Evolutionary conservation across 2,329 filamentous ascomycete species (phyloP), one percentile per base, ranked within the genome.

Genomic region (Aaosphaeria pasadenensis): DNA sequence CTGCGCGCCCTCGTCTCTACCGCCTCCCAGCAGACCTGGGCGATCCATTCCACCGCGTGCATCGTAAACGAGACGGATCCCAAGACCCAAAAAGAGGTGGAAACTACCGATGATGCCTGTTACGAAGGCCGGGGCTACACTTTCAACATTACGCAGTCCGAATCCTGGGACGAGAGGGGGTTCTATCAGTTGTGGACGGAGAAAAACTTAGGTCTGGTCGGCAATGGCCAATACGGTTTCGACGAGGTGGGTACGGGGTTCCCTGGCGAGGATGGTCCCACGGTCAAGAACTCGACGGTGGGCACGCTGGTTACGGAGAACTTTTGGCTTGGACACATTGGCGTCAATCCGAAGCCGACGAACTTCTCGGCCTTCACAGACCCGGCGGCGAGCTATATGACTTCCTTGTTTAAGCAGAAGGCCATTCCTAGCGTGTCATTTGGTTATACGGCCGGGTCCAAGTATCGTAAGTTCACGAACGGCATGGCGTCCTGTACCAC

Each of bases 361-460:
- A 80, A 80, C 54, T 77, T 78, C 57, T 71, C 60, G 63, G 79
- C 48, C 72, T 79, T 64, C 69, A 79, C 56, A 72, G 80, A 58
- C 69, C 80, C 48, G 60, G 85, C 60, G 71, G 80, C 55, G 69
- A 84, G 60, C 71, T 86, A 71, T 53, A 71, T 77, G 63, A 68
- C 67, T 1, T 54, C 59, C 44, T 79, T 87, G 39, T 79, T 84
- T 60, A 68, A 77, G 7, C 59, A 66, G 41, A 79, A 80, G 6
- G 73, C 71, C 48, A 87, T 90, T 42, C 84, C 86, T 1, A 89
- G 87, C 63, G 77, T 88, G 52, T 88, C 85, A 39, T 90, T 87
- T 63, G 86, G 85, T 44, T 91, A 85, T 64, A 90, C 87, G 4
- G 87, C 87, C 38, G 88, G 88, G 11, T 86, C 86, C n/a, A 79